A percentile compares a stretch with the other conserved stretches of the same genome.
Evolutionary conservation across 1,139 yeast genomes (phyloP).

Genomic region (Candida sojae): DNA sequence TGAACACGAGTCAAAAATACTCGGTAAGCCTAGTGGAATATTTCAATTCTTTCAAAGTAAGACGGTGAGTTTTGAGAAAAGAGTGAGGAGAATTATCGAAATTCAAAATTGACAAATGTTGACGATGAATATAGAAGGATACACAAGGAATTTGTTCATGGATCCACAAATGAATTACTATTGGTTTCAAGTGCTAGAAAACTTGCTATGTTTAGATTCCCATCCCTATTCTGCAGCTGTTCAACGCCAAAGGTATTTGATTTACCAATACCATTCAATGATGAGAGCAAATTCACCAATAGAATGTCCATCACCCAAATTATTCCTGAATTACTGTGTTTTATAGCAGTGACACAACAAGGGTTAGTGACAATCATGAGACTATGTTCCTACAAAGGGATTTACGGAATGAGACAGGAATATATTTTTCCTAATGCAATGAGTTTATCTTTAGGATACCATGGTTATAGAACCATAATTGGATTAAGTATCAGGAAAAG

Average conservation of each 20-base stretch:
- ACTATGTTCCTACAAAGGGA: conserved; percentile 56
- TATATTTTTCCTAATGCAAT: conserved; percentile 49
- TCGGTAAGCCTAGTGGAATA: not conserved
- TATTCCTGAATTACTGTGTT: conserved; percentile 56
- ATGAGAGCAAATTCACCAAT: conserved; percentile 45
- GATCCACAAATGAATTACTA: conserved; percentile 23
- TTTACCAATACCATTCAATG: conserved; percentile 30
- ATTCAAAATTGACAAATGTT: conserved; percentile 23
- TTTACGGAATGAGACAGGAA: conserved; percentile 64
- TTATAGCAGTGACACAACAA: conserved; percentile 57
- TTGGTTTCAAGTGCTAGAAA: conserved; percentile 46
- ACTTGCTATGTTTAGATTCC: conserved; percentile 50
- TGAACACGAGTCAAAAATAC: conserved; percentile 34
- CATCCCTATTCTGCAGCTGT: conserved; percentile 52
- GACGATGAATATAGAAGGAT: conserved; percentile 43
- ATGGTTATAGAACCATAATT: conserved; percentile 33
- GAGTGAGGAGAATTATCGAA: not conserved
- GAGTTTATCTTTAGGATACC: conserved; percentile 25
- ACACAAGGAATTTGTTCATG: conserved; percentile 22
- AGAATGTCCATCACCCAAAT: conserved; percentile 53
- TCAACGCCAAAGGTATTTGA: conserved; percentile 47
- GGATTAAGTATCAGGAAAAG: conserved; percentile 31
- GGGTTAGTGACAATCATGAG: conserved; percentile 62
- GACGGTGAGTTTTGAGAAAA: conserved; percentile 2
- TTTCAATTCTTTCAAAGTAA: not conserved